Base-by-base conservation (phyloP, 2,329 filamentous ascomycete genomes). In the Pseudogymnoascus sp. region DNA sequence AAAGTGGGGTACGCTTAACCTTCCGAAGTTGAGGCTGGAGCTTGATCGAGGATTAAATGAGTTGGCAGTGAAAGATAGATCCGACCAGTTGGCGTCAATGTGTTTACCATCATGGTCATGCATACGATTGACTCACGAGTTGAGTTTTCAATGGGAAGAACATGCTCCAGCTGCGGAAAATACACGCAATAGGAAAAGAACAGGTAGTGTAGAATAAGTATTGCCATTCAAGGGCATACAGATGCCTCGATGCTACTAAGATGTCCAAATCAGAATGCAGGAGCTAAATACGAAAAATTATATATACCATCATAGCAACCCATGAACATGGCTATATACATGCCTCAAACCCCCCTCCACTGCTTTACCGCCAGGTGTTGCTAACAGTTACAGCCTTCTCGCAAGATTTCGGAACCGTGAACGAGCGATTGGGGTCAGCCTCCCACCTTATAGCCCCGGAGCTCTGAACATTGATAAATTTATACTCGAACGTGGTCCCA, bases 361-460 rank as follows among this genome's bases (percentile, higher is more conserved):
- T n/a, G 6, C 7, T 38, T 58, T 59, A 64, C 16, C 63, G 63
- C 67, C 67, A 69, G 38, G 59, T 62, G 43, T 64, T 62, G 12
- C 38, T 61, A 14, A 68, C 65, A 7, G 41, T 64, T 26, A 58
- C 64, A 33, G 62, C 60, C 11, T 66, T 65, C 14, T 52, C 62
- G 52, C 66, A 66, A 4, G 59, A 35, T 1, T 26, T 41, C 12
- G 66, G 66, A 14, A 68, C 66, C 4, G 67, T 69, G 35, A 64
- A 67, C 16, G 60, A 62, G 23, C 63, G 63, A 37, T 69, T 67
- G 2, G 66, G 66, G 60, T 67, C 86, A 60, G 75, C 76, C 74
- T 91, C 87, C 87, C 87, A 90, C 1, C 72, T 77, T 11, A 87
- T 72, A 1, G 74, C 75, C 0, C 84, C 82, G 66, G 81, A 79